Evolutionary conservation across 2,329 filamentous ascomycete species (phyloP).

Genomic region (Paramyrothecium roridum): DNA sequence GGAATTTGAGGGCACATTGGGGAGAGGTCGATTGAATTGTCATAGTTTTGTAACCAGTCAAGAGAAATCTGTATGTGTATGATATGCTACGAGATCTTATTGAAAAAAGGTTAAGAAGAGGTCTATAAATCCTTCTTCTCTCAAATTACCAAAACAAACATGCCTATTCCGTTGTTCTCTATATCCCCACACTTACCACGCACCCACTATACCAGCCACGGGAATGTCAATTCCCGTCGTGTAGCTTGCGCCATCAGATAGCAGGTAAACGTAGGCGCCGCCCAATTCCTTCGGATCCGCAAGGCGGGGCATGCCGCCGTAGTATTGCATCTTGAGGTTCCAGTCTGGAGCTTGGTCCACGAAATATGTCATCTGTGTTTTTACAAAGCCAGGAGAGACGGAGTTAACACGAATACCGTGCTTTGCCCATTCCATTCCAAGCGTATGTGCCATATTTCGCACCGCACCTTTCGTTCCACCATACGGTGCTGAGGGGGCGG

Average conservation of each 20-base stretch:
- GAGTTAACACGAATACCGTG: constrained; percentile 43
- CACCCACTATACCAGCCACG: constrained; percentile 30
- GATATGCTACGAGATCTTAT: background rate
- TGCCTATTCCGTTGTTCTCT: background rate
- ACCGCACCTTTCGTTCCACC: constrained; percentile 41
- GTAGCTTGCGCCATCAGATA: constrained; percentile 50
- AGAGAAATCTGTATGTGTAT: background rate
- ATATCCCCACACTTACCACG: constrained; percentile 3
- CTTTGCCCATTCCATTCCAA: constrained; percentile 46
- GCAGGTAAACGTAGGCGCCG: constrained; percentile 53
- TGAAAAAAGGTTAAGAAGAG: too few relatives aligned
- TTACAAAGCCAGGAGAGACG: constrained; percentile 40
- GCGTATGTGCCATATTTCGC: constrained; percentile 34
- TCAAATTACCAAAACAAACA: background rate
- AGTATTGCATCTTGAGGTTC: constrained; percentile 55
- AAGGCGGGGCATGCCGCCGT: constrained; percentile 53
- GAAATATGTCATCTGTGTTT: constrained; percentile 45
- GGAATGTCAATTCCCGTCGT: constrained; percentile 49
- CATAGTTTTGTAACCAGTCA: background rate
- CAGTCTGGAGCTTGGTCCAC: constrained; percentile 51
- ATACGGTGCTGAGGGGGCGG: constrained; percentile 47
- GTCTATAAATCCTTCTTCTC: too few relatives aligned
- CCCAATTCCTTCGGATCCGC: constrained; percentile 51
- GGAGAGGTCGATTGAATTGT: background rate
- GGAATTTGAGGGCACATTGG: background rate